Conservation (phyloP, 257 asterid genomes). For the Fraxinus pennsylvanica region DNA sequence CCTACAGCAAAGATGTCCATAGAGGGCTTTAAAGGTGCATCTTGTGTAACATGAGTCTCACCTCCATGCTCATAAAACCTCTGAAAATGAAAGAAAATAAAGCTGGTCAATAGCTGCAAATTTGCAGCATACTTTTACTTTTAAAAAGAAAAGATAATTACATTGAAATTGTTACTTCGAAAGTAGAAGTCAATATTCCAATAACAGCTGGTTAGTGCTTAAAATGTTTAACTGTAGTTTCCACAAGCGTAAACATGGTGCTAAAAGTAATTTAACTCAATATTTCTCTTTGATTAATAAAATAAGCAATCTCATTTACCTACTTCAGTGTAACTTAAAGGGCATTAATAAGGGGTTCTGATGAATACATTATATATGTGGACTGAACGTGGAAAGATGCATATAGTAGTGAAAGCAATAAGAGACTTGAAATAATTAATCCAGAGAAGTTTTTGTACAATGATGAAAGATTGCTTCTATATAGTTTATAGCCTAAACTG, state of each 20-base stretch:
- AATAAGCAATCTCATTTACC: background rate
- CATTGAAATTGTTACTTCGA: background rate
- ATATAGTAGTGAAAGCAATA: background rate
- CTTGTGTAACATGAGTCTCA: constrained; percentile 73
- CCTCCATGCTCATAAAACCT: constrained; percentile 98
- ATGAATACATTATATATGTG: background rate
- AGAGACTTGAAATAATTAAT: background rate
- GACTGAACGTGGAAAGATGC: background rate
- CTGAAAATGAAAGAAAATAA: constrained; percentile 45
- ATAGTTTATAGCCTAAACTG: background rate
- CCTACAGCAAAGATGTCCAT: constrained; percentile 98
- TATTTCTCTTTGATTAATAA: background rate
- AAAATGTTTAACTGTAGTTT: background rate
- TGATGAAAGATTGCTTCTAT: background rate
- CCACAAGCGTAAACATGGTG: background rate
- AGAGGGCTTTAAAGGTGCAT: constrained; percentile 81
- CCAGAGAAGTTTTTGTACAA: background rate
- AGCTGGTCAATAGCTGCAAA: background rate
- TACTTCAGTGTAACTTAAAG: background rate
- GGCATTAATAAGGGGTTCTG: background rate
- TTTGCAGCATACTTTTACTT: constrained; percentile 12
- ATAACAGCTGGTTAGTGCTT: constrained; percentile 1
- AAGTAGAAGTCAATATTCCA: background rate
- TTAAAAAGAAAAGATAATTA: background rate
- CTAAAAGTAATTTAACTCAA: background rate